Evolutionary conservation across 2,329 filamentous ascomycete genomes (phyloP).

Genomic region (Westerdykella sp.): DNA sequence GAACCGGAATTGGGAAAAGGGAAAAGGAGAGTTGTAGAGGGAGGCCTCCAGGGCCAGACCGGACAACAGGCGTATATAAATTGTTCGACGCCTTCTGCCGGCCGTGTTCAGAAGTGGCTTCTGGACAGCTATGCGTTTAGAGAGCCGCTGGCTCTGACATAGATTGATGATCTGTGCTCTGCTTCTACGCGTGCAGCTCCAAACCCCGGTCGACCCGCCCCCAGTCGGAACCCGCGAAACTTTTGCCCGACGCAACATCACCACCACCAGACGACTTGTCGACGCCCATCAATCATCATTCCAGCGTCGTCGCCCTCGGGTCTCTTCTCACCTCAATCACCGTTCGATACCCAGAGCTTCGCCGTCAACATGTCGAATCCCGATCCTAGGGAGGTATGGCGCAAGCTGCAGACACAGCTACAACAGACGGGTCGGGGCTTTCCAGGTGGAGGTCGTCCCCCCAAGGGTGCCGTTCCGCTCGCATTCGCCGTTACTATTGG

Average conservation of each 20-base stretch:
- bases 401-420: conserved; percentile 57
- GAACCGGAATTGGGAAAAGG: not conserved
- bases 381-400: conserved; percentile 62
- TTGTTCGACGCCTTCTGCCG: conserved; percentile 5
- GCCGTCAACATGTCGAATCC: conserved; percentile 29
- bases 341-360: conserved; percentile 32
- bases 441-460: conserved; percentile 40
- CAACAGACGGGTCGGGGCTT: conserved; percentile 45
- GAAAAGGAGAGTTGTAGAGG: conserved; percentile 1
- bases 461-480: conserved; percentile 43
- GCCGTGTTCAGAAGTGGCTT: conserved; percentile 14
- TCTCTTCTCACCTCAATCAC: conserved; percentile 26
- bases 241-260: conserved; percentile 25
- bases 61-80: conserved; percentile 14
- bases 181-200: no score
- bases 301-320: conserved; percentile 10
- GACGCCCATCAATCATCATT: conserved; percentile 4
- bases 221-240: conserved; percentile 13
- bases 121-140: conserved; percentile 34
- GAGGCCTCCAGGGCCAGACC: conserved; percentile 13
- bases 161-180: conserved; percentile 29
- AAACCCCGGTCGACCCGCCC: no score
- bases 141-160: conserved; percentile 16
- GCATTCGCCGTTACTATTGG: conserved; percentile 49
- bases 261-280: conserved; percentile 20